These are phyloP conservation scores for Saturnispora saitoi DNA, from an alignment of 805 yeast species.

Conservation along the genomic window DNA sequence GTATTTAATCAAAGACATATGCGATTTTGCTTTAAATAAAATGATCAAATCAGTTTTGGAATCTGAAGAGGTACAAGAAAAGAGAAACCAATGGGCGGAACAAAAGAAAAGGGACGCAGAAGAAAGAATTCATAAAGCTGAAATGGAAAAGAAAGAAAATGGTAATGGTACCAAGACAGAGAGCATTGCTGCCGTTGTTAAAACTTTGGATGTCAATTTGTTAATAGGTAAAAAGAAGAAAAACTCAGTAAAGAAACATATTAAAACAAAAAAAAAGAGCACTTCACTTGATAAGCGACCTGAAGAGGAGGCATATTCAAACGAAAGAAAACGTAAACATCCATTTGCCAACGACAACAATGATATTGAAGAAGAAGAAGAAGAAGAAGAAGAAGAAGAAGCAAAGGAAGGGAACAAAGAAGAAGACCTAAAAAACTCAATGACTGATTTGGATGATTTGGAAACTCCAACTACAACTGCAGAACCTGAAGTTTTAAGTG, in stretches of 20 bases:
- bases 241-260: slow-evolving; percentile 40
- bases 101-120: slow-evolving; percentile 8
- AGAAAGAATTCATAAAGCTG: slow-evolving; percentile 10
- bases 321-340: not conserved
- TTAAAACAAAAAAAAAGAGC: slow-evolving; percentile 25
- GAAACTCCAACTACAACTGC: slow-evolving; percentile 6
- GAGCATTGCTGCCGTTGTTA: slow-evolving; percentile 20
- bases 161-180: slow-evolving; percentile 28
- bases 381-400: slow-evolving; percentile 18
- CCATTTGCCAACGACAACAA: slow-evolving; percentile 19
- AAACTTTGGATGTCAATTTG: slow-evolving; percentile 10
- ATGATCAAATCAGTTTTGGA: slow-evolving; percentile 51
- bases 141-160: slow-evolving; percentile 17
- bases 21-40: slow-evolving; percentile 67
- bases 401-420: slow-evolving; percentile 17
- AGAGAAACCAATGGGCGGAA: slow-evolving; percentile 14
- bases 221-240: slow-evolving; percentile 8
- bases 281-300: slow-evolving; percentile 13
- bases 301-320: slow-evolving; percentile 16
- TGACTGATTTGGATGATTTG: slow-evolving; percentile 17
- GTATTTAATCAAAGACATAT: slow-evolving; percentile 59
- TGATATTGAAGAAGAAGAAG: slow-evolving; percentile 12
- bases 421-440: slow-evolving; percentile 18
- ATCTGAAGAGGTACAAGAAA: slow-evolving; percentile 30
- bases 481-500: not conserved